These are phyloP conservation scores for Aristolochia fimbriata DNA, from an alignment of 164 flowering plant species.

Conservation along the genomic window DNA sequence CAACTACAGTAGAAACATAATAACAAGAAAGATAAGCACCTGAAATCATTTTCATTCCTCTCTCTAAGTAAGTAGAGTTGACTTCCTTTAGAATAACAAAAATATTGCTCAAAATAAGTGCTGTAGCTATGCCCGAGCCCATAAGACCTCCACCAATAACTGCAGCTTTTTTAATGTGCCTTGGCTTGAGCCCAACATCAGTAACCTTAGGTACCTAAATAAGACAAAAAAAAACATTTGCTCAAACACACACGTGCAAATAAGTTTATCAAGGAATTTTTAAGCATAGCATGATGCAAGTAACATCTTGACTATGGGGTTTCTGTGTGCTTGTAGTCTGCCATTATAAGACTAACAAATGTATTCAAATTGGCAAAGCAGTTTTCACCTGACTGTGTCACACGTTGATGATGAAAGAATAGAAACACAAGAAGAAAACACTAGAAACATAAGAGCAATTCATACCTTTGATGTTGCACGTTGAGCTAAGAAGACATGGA, in stretches of 20 bases:
- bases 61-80: conserved; percentile 64
- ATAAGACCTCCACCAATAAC: conserved; percentile 95
- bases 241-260: no score
- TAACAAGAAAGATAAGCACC: conserved; percentile 25
- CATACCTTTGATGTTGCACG: conserved; percentile 71
- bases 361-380: background rate
- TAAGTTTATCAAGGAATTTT: no score
- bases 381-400: background rate
- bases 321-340: no score
- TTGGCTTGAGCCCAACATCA: conserved; percentile 80
- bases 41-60: conserved; percentile 65
- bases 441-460: background rate
- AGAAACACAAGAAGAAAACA: background rate
- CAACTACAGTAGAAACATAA: no score
- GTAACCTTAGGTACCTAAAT: conserved; percentile 76
- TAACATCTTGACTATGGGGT: no score
- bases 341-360: no score
- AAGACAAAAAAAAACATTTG: background rate
- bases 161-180: conserved; percentile 74
- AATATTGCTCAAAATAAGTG: conserved; percentile 53
- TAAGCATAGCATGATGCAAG: no score
- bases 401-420: background rate
- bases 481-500: conserved; percentile 72
- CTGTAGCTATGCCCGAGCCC: conserved; percentile 98
- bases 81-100: conserved; percentile 81